Evolutionary conservation across 306 rosid species (phyloP).

Genomic region (Corylus americana): DNA sequence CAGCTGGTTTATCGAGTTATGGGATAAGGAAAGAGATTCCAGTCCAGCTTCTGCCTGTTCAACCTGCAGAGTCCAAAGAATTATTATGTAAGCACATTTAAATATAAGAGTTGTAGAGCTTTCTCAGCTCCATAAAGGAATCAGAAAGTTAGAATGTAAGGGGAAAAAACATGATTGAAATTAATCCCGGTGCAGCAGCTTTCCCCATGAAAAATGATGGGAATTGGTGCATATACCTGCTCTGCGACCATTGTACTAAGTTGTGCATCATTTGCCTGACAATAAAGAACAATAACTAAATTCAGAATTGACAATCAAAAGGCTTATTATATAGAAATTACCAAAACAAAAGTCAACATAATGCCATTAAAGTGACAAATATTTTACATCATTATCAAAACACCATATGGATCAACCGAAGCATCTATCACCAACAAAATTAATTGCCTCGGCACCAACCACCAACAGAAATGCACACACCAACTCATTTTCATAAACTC

Average conservation of each 20-base stretch:
- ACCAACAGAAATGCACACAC: neutral
- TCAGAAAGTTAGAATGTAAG: conserved; percentile 12
- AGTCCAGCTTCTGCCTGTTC: conserved; percentile 87
- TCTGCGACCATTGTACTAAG: conserved; percentile 97
- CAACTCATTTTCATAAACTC: neutral
- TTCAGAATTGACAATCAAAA: conserved; percentile 28
- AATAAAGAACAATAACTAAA: conserved; percentile 27
- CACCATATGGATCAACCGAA: neutral
- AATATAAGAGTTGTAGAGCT: conserved; percentile 15
- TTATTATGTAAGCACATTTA: conserved; percentile 21
- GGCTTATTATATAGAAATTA: neutral
- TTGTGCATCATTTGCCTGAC: conserved; percentile 97
- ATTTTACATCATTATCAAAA: neutral
- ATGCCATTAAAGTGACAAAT: neutral
- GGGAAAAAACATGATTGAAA: conserved; percentile 16
- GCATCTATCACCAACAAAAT: neutral
- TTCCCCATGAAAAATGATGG: conserved; percentile 4
- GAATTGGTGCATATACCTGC: conserved; percentile 55
- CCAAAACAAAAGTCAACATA: conserved; percentile 7
- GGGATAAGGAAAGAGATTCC: conserved; percentile 74
- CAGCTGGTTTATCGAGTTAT: conserved; percentile 66
- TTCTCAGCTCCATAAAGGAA: conserved; percentile 24
- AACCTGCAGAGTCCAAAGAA: conserved; percentile 59
- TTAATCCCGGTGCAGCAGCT: conserved; percentile 5
- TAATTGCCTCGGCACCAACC: neutral